Conservation (phyloP, 129 eudicot genomes). For the Chrysanthemum seticuspe region DNA sequence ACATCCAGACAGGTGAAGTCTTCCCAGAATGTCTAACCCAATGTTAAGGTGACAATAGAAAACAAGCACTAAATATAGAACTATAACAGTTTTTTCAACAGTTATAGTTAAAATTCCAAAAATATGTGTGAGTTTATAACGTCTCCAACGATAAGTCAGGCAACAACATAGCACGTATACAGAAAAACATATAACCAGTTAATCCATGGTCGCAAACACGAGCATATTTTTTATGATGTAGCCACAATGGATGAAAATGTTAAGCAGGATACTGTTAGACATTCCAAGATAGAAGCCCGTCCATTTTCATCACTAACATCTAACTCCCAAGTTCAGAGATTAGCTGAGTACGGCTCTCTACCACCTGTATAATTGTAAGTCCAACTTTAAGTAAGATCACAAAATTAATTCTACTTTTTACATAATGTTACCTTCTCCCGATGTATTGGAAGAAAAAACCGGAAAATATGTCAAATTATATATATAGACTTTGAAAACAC, state of each 20-base stretch:
- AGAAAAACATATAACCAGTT: too few species aligned
- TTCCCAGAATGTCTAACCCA: slow-evolving; percentile 75
- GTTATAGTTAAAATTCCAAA: too few species aligned
- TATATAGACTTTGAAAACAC: too few species aligned
- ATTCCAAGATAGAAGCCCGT: slow-evolving; percentile 51
- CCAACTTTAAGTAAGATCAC: not conserved
- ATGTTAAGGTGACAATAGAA: slow-evolving; percentile 44
- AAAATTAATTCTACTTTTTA: not conserved
- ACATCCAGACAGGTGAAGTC: slow-evolving; percentile 89
- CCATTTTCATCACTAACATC: slow-evolving; percentile 44
- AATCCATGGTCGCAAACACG: too few species aligned
- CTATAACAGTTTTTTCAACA: not conserved
- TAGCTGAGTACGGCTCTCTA: slow-evolving; percentile 78
- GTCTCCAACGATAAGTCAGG: too few species aligned
- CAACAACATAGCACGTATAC: too few species aligned
- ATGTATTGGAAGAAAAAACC: too few species aligned
- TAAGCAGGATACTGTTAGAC: slow-evolving; percentile 60
- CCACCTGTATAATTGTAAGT: slow-evolving; percentile 52
- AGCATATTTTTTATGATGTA: too few species aligned
- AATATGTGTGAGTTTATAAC: too few species aligned
- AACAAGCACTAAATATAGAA: slow-evolving; percentile 2
- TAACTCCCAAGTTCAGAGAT: slow-evolving; percentile 54
- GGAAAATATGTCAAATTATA: too few species aligned
- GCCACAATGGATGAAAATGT: too few species aligned
- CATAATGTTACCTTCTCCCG: not conserved